These are phyloP conservation scores for Lentinula detonsa DNA, from an alignment of 768 basidiomycete genomes.

Conservation along the genomic window DNA sequence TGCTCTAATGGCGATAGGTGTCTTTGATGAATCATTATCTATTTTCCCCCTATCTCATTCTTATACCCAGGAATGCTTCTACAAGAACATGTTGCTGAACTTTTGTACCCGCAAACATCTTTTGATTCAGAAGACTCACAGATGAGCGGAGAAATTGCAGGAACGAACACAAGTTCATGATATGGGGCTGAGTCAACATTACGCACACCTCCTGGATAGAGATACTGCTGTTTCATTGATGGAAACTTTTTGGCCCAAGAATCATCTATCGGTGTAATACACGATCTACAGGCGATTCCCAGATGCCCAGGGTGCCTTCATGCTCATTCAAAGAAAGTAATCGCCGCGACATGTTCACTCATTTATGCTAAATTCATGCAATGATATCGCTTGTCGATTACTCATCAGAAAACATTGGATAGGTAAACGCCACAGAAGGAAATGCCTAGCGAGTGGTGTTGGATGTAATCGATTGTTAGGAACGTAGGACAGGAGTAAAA, in stretches of 20 bases:
- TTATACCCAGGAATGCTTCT: conserved; percentile 35
- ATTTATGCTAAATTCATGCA: too few relatives aligned
- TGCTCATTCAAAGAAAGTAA: not conserved
- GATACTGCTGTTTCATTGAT: not conserved
- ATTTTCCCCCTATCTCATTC: not conserved
- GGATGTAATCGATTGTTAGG: not conserved
- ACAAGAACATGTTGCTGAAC: conserved; percentile 28
- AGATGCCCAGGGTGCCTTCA: not conserved
- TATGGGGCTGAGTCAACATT: not conserved
- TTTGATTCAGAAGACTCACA: not conserved
- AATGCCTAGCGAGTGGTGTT: not conserved
- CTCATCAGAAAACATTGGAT: not conserved
- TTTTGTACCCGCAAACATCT: not conserved
- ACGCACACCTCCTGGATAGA: not conserved
- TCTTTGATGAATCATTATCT: not conserved
- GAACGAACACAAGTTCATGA: not conserved
- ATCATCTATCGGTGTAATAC: not conserved
- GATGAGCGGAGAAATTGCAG: not conserved
- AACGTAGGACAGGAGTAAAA: not conserved
- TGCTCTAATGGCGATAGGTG: conserved; percentile 46
- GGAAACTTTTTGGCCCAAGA: not conserved
- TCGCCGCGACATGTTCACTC: too few relatives aligned
- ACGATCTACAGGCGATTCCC: not conserved
- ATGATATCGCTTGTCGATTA: too few relatives aligned
- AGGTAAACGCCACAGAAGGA: not conserved